phyloP scores from a whole-genome alignment of 2,329 filamentous ascomycete genomes.

The Neofusicoccum laricinum region DNA sequence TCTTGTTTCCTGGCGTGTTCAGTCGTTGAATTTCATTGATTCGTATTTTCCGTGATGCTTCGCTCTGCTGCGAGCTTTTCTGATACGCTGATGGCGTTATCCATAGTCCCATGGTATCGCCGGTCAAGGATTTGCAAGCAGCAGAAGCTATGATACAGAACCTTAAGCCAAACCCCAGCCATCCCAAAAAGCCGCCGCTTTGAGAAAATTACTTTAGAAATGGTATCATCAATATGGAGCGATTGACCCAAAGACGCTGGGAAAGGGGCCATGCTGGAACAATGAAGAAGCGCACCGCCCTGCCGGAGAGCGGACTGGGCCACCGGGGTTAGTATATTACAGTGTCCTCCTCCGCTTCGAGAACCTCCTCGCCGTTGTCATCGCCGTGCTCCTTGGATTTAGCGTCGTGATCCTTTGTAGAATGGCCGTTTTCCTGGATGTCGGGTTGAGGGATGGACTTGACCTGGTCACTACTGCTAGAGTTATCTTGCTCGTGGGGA shows the following conservation, averaged over 20 bases:
- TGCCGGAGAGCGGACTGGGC: background rate
- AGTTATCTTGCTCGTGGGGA: constrained; percentile 11
- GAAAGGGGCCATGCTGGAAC: background rate
- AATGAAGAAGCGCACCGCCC: background rate
- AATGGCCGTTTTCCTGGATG: constrained; percentile 19
- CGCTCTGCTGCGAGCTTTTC: background rate
- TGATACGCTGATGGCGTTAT: background rate
- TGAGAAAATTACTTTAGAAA: background rate
- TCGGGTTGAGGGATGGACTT: constrained; percentile 15
- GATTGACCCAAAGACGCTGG: background rate
- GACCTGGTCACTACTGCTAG: constrained; percentile 6
- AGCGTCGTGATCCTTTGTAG: constrained; percentile 26
- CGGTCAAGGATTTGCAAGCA: background rate
- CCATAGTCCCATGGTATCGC: background rate
- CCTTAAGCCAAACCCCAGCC: background rate
- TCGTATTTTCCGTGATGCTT: background rate
- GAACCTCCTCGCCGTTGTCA: constrained; percentile 71
- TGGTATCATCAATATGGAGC: constrained; percentile 11
- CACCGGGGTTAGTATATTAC: constrained; percentile 72
- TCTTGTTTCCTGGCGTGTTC: background rate
- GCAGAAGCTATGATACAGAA: constrained; percentile 3
- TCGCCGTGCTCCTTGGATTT: constrained; percentile 36
- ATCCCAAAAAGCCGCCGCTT: background rate
- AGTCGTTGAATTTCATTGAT: too few relatives aligned
- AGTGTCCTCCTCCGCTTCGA: constrained; percentile 84